Evolutionary conservation across 208 protist genomes (phyloP).

Genomic region (Leishmania major): DNA sequence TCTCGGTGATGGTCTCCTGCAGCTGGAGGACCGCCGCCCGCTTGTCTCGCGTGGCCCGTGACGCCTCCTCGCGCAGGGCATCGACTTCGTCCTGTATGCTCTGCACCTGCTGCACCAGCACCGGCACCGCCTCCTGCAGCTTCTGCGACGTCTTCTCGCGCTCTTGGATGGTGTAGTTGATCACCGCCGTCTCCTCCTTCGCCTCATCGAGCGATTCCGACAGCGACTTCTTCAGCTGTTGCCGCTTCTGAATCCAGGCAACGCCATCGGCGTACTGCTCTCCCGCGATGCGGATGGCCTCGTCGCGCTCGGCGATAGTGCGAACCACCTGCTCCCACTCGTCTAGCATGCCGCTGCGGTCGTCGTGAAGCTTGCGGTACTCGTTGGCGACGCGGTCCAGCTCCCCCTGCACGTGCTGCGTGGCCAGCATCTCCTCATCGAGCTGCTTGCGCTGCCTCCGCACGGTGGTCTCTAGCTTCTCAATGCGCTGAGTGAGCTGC

Average conservation of each 20-base stretch:
- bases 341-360: slow-evolving; percentile 85
- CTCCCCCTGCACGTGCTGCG: slow-evolving; percentile 88
- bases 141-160: slow-evolving; percentile 53
- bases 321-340: slow-evolving; percentile 92
- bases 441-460: slow-evolving; percentile 55
- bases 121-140: slow-evolving; percentile 40
- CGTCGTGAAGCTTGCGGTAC: slow-evolving; percentile 88
- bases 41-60: slow-evolving; percentile 60
- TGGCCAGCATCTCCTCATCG: slow-evolving; percentile 83
- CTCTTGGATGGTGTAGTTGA: slow-evolving; percentile 64
- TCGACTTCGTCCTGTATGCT: slow-evolving; percentile 83
- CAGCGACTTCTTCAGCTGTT: slow-evolving; percentile 44
- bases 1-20: slow-evolving; percentile 31
- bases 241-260: slow-evolving; percentile 71
- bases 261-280: slow-evolving; percentile 80
- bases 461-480: slow-evolving; percentile 73
- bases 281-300: slow-evolving; percentile 73
- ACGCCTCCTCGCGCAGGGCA: slow-evolving; percentile 61
- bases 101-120: slow-evolving; percentile 54
- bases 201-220: slow-evolving; percentile 32
- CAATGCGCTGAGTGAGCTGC: slow-evolving; percentile 79
- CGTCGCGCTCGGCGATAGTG: slow-evolving; percentile 88
- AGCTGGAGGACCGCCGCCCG: slow-evolving; percentile 29
- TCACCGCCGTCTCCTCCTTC: slow-evolving; percentile 49
- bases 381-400: slow-evolving; percentile 92